A percentile compares a stretch with the other conserved stretches of the same genome.
These are phyloP conservation scores for Schizothecium vesticola DNA, from an alignment of 495 filamentous ascomycete genomes.

Conservation along the genomic window DNA sequence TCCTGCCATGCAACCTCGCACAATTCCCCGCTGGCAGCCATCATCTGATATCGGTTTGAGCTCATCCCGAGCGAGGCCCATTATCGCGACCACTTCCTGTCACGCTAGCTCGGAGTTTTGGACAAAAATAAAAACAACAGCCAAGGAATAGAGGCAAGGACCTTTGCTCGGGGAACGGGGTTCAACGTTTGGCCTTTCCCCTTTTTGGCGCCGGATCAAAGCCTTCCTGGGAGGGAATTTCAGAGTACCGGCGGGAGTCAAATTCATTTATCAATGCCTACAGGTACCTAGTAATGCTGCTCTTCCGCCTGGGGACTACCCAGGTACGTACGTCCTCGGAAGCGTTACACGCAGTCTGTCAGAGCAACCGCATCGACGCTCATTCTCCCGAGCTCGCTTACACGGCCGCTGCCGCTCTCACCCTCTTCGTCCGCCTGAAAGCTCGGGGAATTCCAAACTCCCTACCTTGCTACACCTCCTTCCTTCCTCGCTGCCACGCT, in stretches of 20 bases:
- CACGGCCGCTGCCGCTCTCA: not conserved
- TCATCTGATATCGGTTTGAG: slow-evolving; percentile 19
- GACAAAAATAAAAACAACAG: not conserved
- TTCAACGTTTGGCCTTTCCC: not conserved
- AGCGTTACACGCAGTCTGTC: not conserved
- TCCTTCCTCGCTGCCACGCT: not conserved
- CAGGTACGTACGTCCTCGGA: not conserved
- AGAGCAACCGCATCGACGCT: not conserved
- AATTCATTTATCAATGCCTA: not conserved
- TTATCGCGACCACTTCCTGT: slow-evolving; percentile 15
- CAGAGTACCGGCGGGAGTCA: not conserved
- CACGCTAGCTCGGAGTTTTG: not conserved
- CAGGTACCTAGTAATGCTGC: no score
- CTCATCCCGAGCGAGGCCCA: slow-evolving; percentile 15
- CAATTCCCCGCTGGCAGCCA: slow-evolving; percentile 11
- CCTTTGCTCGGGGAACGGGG: not conserved
- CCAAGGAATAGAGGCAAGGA: not conserved
- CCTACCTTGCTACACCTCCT: not conserved
- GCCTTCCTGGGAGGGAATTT: not conserved
- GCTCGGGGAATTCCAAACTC: not conserved
- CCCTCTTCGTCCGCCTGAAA: not conserved
- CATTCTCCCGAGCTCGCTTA: slow-evolving; percentile 2
- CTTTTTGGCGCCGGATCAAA: not conserved
- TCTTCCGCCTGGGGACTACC: no score
- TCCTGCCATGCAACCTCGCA: slow-evolving; percentile 20